These are phyloP conservation scores for Calendula officinalis DNA, from an alignment of 129 eudicot genomes.

Conservation along the genomic window DNA sequence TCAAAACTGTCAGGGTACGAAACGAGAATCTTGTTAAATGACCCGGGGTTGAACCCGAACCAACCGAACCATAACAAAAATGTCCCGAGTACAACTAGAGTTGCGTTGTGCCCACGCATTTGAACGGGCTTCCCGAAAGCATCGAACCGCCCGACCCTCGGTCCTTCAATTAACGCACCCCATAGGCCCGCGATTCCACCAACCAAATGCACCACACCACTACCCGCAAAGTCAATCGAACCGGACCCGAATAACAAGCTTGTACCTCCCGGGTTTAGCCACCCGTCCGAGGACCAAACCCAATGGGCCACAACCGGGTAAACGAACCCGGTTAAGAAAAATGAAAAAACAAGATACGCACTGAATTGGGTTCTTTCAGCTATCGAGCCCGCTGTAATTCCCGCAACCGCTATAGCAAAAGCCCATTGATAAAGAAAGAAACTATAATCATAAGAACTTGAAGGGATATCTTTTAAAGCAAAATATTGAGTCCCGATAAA, in stretches of 20 bases:
- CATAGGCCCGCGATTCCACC: constrained; percentile 69
- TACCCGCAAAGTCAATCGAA: constrained; percentile 66
- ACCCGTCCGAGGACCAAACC: constrained; percentile 61
- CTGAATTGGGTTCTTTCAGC: constrained; percentile 67
- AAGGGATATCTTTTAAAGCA: constrained; percentile 53
- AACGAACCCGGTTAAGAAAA: constrained; percentile 56
- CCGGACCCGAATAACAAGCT: constrained; percentile 51
- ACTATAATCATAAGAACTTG: constrained; percentile 45
- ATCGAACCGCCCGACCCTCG: constrained; percentile 63
- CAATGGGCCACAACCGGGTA: constrained; percentile 73
- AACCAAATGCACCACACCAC: constrained; percentile 69
- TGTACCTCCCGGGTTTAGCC: constrained; percentile 49
- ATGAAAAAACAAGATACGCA: constrained; percentile 56
- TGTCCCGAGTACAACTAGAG: constrained; percentile 67
- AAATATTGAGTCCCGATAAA: constrained; percentile 51
- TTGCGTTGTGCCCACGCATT: constrained; percentile 61
- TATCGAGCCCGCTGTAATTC: constrained; percentile 59
- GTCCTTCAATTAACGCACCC: constrained; percentile 69
- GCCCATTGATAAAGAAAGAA: constrained; percentile 72
- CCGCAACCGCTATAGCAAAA: constrained; percentile 74
- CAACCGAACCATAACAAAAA: constrained; percentile 67
- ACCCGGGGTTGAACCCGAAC: constrained; percentile 72
- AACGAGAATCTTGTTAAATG: constrained; percentile 51
- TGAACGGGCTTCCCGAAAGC: constrained; percentile 61
- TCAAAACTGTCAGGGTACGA: constrained; percentile 46